Conservation (phyloP, 23 red algal genomes). For the Pyropia haitanensis region DNA sequence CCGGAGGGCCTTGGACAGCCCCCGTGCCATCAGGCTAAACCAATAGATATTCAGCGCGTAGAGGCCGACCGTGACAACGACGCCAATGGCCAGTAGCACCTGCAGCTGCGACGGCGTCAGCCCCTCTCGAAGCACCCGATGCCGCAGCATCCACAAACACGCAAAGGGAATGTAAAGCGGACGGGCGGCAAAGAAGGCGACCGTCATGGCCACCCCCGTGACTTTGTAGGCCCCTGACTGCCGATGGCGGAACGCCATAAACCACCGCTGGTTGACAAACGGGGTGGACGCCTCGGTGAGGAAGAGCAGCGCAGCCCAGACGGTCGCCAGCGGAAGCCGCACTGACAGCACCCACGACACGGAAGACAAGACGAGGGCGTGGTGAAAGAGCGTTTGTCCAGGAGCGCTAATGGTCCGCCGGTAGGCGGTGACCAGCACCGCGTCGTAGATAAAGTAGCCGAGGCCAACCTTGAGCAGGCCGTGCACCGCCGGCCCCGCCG, state of each 20-base stretch:
- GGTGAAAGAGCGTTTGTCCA: slow-evolving; percentile 4
- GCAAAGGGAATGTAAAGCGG: slow-evolving; percentile 8
- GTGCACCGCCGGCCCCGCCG: background rate
- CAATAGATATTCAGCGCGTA: slow-evolving; percentile 17
- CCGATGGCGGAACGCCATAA: slow-evolving; percentile 20
- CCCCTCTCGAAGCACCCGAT: background rate
- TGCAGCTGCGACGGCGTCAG: background rate
- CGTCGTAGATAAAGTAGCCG: slow-evolving; percentile 15
- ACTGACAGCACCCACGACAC: background rate
- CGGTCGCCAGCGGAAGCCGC: slow-evolving; percentile 13
- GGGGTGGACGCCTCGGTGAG: slow-evolving; percentile 47
- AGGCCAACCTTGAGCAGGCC: background rate
- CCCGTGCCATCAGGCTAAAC: slow-evolving; percentile 16
- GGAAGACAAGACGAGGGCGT: background rate
- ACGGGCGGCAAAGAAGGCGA: slow-evolving; percentile 5
- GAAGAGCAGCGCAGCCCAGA: slow-evolving; percentile 20
- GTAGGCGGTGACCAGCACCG: background rate
- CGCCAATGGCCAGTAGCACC: background rate
- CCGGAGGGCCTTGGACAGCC: slow-evolving; percentile 5
- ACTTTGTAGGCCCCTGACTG: slow-evolving; percentile 4
- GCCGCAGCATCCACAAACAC: background rate
- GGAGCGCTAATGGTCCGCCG: slow-evolving; percentile 9
- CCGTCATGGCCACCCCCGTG: slow-evolving; percentile 6
- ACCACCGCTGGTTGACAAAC: slow-evolving; percentile 36
- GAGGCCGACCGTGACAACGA: background rate